Conservation (phyloP, 139 green algal genomes). For the Pleodorina starrii region DNA sequence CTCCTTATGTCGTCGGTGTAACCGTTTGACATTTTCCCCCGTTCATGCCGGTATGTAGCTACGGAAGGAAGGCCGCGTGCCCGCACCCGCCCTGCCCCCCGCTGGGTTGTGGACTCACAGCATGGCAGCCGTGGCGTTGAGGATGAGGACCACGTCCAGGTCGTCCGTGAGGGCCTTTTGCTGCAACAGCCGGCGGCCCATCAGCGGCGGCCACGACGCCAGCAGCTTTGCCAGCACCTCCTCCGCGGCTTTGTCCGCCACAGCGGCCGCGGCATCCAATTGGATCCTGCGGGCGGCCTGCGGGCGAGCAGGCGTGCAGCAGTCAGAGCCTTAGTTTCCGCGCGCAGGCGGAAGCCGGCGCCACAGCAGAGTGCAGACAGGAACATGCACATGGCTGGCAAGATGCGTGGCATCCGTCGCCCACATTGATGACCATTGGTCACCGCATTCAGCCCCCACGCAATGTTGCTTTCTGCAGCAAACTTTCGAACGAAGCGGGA, state of each 20-base stretch:
- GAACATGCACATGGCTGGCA: too few species aligned
- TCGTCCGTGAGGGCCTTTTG: neutral
- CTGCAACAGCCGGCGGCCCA: neutral
- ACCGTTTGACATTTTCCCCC: neutral
- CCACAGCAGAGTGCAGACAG: neutral
- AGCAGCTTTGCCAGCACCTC: neutral
- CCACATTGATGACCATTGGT: too few species aligned
- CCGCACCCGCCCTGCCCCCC: too few species aligned
- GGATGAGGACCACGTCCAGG: neutral
- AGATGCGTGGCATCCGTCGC: too few species aligned
- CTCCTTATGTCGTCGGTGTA: neutral
- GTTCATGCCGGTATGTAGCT: neutral
- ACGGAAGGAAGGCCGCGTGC: neutral
- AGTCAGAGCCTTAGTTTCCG: neutral
- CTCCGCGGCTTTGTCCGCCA: neutral
- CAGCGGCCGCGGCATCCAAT: neutral
- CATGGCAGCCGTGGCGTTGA: neutral
- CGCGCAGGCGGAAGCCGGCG: neutral
- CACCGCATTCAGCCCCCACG: neutral
- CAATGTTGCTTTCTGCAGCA: neutral
- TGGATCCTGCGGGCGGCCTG: neutral
- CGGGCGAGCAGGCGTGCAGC: too few species aligned
- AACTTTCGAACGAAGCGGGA: neutral
- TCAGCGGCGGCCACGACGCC: neutral
- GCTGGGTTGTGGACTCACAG: conserved; percentile 30